Evolutionary conservation across 345 rosid species (phyloP), one percentile per base, ranked within the genome.

Genomic region (Salix dunnii): DNA sequence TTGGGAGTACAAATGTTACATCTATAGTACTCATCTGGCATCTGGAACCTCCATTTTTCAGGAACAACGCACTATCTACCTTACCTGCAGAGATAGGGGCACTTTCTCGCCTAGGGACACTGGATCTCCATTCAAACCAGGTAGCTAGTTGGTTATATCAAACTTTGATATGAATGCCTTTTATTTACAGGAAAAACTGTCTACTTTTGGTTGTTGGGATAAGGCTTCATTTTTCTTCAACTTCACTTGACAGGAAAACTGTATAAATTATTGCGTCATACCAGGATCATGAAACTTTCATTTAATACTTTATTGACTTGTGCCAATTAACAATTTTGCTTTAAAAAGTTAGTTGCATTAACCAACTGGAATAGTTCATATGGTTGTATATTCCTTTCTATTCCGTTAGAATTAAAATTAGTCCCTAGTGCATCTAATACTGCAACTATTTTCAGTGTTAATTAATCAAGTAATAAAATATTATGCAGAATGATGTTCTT

Each of bases 51-150:
- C 72, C 12, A 58, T 79, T 72, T 72, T 85, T 78, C 85, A 95
- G 99, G 89, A 93, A 84, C 74, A 95, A 95, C 73, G 69, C 81
- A 33, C 81, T 95, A 81, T 80, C 89, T 67, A 80, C 90, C 71
- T 76, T 95, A 85, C 97, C 99, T 75, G 79, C 74, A 68, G 96
- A 90, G 84, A 58, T 90, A 75, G 94, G 96, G 75, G 84, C 49
- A 40, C 89, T 95, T 77, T 89, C 92, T 77, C 73, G 72, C 73
- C 84, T 95, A 67, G 97, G 94, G 74, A 91, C 94, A 77, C 84
- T 95, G 33, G 99, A 93, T 90, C 89, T 93, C 70, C 97, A 88
- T 76, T 91, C 97, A 61, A 95, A 95, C 84, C 90, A 90, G 93
- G 99, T 89, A 82, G 28, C 55, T 9, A 49, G 33, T 70, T 82